Evolutionary conservation across 108 stramenopile species (phyloP), one percentile per base, ranked within the genome.

Genomic region (Discostella pseudostelligera): DNA sequence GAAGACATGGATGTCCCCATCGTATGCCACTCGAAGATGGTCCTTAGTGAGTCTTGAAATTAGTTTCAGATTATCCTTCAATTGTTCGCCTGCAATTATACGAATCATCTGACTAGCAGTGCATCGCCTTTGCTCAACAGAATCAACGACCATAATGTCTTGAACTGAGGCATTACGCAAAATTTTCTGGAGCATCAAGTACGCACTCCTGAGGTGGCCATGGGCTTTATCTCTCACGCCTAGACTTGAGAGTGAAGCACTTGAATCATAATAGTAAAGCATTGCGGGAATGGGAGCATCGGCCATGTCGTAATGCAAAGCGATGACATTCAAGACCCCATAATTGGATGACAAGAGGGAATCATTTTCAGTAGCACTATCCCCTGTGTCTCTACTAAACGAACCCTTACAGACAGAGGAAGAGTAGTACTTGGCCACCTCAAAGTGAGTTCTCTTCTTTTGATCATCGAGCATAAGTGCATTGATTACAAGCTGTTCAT

Each of bases 391-490:
- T 32, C 32, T 32, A 32, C 32, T 4, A 5, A 32, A 32, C 32
- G 32, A 4, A 39, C 50, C 25, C 24, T 16, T 22, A 40, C 26
- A 20, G 12, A 39, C 40, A 53, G 29, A 39, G n/a, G 40, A 53
- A 26, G 63, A 45, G 61, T 67, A 67, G 50, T 67, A 36, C 16
- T 17, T 11, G 8, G 66, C 66, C 21, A 67, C 45, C 32, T 47
- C 60, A 47, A 67, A 62, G 62, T 67, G 66, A n/a, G 49, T 61
- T 25, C 61, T 46, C 29, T 48, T 59, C 44, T 67, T 67, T 62
- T 67, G 66, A 10, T 67, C 66, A 14, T 62, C 49, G 44, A 62
- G 59, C 66, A 67, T 67, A 13, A 67, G 59, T 2, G 28, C 59
- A 67, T 67, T 67, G 20, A 62, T 62, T 19, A 61, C 59, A 61